Evolutionary conservation across 2,329 filamentous ascomycete species (phyloP), one percentile per base, ranked within the genome.

Genomic region (Beauveria brongniartii): DNA sequence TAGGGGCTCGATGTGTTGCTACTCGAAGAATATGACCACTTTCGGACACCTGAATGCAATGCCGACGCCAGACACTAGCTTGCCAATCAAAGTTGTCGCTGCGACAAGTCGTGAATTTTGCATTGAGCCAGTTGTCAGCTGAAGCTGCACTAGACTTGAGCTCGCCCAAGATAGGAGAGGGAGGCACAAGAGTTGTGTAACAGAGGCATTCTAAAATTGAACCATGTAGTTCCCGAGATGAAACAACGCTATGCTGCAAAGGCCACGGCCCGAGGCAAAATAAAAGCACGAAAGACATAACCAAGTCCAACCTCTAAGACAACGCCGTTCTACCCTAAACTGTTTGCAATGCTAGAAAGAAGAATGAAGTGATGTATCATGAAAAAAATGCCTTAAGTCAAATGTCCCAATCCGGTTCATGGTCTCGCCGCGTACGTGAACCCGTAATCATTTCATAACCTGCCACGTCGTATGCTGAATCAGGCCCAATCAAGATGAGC

Each of bases 401-500:
- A 62, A 67, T 69, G 37, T 76, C 73, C 73, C 75, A 78, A 41
- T 75, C 75, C 22, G 73, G 70, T 59, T 77, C 74, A 24, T 75
- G 70, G 16, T 75, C 73, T 30, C 75, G 72, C 40, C 75, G 68
- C 64, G 79, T 64, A 55, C 76, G 77, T 4, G 76, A 71, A 3
- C 78, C 78, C 55, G 73, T 72, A 7, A 80, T 69, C 52, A 74
- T 72, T 64, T 80, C 75, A 4, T 71, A 69, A 44, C 75, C 74
- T n/a, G 76, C 74, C 3, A 73, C 76, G 48, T 73, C 69, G 58
- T 78, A 81, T 59, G 67, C 72, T 34, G 78, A 80, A 51, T 73
- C 69, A 43, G 73, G 69, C 50, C 78, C 78, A 43, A 80, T 75
- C 30, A 80, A 73, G 0, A 77, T 80, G 61, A 81, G 65, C 2